These are phyloP conservation scores for Eremomyces bilateralis DNA, from an alignment of 495 filamentous ascomycete genomes.

Conservation along the genomic window DNA sequence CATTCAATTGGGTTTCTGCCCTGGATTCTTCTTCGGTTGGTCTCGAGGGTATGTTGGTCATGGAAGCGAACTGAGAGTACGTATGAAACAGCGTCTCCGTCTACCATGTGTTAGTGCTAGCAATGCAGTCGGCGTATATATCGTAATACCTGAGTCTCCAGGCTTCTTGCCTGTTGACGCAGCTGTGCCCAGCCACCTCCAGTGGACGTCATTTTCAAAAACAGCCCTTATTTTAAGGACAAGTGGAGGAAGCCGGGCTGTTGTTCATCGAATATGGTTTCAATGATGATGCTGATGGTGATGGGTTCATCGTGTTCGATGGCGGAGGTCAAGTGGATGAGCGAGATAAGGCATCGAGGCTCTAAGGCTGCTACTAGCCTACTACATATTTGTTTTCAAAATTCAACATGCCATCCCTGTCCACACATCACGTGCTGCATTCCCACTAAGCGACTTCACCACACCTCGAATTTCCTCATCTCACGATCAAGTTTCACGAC, in stretches of 20 bases:
- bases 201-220: slow-evolving; percentile 46
- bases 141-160: slow-evolving; percentile 76
- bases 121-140: background rate
- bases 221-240: background rate
- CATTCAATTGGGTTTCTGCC: slow-evolving; percentile 62
- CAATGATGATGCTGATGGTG: too few species aligned
- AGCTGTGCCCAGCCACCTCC: slow-evolving; percentile 87
- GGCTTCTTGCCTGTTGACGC: slow-evolving; percentile 70
- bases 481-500: too few species aligned
- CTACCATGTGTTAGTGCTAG: slow-evolving; percentile 26
- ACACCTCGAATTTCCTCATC: too few species aligned
- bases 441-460: too few species aligned
- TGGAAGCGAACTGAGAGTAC: slow-evolving; percentile 82
- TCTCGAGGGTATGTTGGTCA: slow-evolving; percentile 55
- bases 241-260: background rate
- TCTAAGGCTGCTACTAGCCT: too few species aligned
- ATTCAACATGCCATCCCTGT: too few species aligned
- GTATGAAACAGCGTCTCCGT: slow-evolving; percentile 86
- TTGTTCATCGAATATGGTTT: too few species aligned
- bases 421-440: too few species aligned
- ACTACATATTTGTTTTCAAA: too few species aligned
- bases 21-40: slow-evolving; percentile 68
- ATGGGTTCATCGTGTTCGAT: too few species aligned
- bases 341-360: too few species aligned
- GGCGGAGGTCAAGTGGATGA: too few species aligned